Base-by-base conservation (phyloP, 495 filamentous ascomycete species). In the Hypoxylon fragiforme region DNA sequence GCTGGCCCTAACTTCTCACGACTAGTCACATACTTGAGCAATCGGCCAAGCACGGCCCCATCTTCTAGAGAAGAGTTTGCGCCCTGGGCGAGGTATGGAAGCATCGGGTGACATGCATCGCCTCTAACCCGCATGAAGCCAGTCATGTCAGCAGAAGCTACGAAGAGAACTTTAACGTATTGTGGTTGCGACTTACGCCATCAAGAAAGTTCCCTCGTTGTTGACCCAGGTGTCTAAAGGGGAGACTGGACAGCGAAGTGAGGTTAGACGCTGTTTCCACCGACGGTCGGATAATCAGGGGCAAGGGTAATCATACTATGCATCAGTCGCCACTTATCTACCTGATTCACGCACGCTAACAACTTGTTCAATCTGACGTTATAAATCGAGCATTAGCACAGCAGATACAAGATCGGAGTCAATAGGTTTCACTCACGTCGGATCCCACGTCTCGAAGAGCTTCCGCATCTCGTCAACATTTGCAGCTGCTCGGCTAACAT, bases 31-130 rank as follows among this genome's bases (percentile, higher is more conserved):
- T 85, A 85, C 11, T 84, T 71, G 7, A 83, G 66, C 18, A 81
- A 49, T 35, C 69, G 67, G 6, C 79, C 78, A 0, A 83, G 54
- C 15, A 78, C 75, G 0, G 77, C 79, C 0, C 78, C 81, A 35
- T 84, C 81, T 64, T 84, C 81, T 0, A 81, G 57, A 11, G 73
- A 73, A 44, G 77, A 78, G 41, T 81, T 81, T 28, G 80, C 81
- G 0, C 77, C 76, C 49, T 88, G 85, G 0, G 84, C 84, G 7
- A 86, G 72, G 49, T 88, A 87, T 12, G 85, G 85, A 13, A 88
- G 73, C 73, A 86, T 87, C 7, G 84, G 83, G 51, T 88, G 84
- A 47, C 84, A 86, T 43, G 81, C 76, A 50, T 87, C 85, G 7
- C 84, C 84, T 7, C 57, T 61, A 12, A 21, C 9, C 5, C 26